Conservation (phyloP, 2,329 filamentous ascomycete species). For the Ophiostoma sp. region DNA sequence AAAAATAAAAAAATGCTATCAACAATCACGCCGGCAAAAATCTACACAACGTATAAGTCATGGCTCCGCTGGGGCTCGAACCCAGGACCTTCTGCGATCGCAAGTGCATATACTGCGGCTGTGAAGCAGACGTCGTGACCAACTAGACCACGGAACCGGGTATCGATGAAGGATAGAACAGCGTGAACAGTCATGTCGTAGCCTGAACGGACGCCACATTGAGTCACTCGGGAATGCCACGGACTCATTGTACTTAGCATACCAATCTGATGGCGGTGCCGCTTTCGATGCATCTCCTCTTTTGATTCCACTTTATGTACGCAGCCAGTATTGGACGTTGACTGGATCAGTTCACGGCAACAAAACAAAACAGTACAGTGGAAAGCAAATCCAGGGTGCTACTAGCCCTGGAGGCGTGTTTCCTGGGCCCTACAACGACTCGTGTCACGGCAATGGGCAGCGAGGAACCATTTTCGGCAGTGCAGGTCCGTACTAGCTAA, state of each 20-base stretch:
- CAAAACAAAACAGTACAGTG: no score
- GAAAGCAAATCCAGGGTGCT: no score
- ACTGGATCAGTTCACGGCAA: no score
- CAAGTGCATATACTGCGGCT: neutral
- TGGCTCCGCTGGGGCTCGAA: conserved; percentile 4
- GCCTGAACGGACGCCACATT: neutral
- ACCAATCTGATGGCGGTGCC: no score
- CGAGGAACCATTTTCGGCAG: no score
- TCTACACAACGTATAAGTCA: neutral
- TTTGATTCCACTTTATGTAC: no score
- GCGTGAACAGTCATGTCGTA: neutral
- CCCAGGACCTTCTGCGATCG: conserved; percentile 5
- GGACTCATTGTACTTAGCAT: neutral
- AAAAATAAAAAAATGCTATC: neutral
- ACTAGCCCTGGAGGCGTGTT: no score
- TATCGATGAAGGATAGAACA: neutral
- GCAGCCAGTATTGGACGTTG: no score
- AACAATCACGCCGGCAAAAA: neutral
- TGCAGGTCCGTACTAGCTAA: neutral
- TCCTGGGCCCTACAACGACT: no score
- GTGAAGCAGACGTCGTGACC: conserved; percentile 8
- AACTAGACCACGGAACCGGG: conserved; percentile 8
- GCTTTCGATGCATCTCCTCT: no score
- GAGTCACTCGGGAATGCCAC: no score
- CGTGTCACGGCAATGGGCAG: no score